Percentiles rank a stretch among this genome's conserved stretches.
Conservation (phyloP, 176 grass and related monocot genomes). For the Thalia dealbata region DNA sequence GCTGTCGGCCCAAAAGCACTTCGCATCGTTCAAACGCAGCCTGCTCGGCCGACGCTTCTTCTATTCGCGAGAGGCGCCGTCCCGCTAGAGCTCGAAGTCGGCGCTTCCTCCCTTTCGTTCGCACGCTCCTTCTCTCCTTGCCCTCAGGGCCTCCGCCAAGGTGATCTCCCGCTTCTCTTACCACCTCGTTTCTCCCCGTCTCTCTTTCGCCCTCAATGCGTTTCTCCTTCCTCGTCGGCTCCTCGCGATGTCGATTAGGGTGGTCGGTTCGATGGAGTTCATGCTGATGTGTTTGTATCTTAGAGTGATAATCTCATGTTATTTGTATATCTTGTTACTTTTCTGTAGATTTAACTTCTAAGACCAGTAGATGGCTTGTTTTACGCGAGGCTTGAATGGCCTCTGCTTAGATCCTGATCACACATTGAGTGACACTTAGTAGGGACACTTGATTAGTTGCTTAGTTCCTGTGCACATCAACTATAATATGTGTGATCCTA, state of each 20-base stretch:
- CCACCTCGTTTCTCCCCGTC: too few species aligned
- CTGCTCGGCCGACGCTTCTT: background rate
- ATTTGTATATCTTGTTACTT: background rate
- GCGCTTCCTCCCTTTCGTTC: background rate
- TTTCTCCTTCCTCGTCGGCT: background rate
- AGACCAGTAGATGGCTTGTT: background rate
- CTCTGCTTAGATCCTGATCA: too few species aligned
- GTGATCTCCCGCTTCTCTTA: background rate
- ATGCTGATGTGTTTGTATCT: background rate
- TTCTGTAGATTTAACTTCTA: background rate
- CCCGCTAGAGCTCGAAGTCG: too few species aligned
- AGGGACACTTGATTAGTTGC: too few species aligned
- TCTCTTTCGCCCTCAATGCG: background rate
- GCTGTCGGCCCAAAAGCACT: too few species aligned
- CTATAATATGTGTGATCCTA: too few species aligned
- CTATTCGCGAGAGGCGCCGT: background rate
- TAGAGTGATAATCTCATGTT: background rate
- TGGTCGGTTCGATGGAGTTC: background rate
- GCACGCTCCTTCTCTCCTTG: background rate
- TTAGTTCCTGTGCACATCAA: too few species aligned
- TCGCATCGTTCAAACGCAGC: background rate
- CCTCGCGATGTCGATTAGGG: background rate
- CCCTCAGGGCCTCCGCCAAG: slow-evolving; percentile 51
- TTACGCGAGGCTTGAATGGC: too few species aligned
- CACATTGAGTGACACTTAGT: too few species aligned